These are phyloP conservation scores for Psophocarpus tetragonolobus DNA, from an alignment of 306 rosid species.

Conservation along the genomic window DNA sequence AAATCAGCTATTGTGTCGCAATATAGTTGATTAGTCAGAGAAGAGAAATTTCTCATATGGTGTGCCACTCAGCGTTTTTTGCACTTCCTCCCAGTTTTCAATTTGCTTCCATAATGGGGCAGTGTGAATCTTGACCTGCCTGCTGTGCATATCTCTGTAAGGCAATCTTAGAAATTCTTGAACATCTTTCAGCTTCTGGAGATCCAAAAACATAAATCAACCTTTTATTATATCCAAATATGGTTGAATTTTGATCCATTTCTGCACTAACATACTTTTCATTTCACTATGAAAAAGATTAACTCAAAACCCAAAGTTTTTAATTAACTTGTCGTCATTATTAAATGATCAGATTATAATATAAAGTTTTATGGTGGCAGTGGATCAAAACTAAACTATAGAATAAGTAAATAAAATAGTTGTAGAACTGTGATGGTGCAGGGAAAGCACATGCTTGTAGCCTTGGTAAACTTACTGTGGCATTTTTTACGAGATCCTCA, in stretches of 20 bases:
- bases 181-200: slow-evolving; percentile 58
- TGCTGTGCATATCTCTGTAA: slow-evolving; percentile 46
- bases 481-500: slow-evolving; percentile 53
- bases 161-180: slow-evolving; percentile 62
- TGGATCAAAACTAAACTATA: neutral
- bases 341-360: neutral
- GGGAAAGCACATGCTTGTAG: neutral
- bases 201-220: neutral
- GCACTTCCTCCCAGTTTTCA: slow-evolving; percentile 61
- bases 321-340: neutral
- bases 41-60: slow-evolving; percentile 43
- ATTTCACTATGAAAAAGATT: neutral
- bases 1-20: neutral
- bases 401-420: neutral
- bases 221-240: neutral
- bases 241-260: slow-evolving; percentile 1
- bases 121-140: slow-evolving; percentile 57
- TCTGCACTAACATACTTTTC: neutral
- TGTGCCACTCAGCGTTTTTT: slow-evolving; percentile 43
- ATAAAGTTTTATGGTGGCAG: neutral
- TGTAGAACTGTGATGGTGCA: neutral
- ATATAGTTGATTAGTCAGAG: slow-evolving; percentile 6
- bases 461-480: slow-evolving; percentile 39
- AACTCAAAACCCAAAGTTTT: neutral
- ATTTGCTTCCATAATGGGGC: slow-evolving; percentile 53